Evolutionary conservation across 192 early-diverging fungal genomes (phyloP), one percentile per base, ranked within the genome.

Genomic region (Obelidium mucronatum): DNA sequence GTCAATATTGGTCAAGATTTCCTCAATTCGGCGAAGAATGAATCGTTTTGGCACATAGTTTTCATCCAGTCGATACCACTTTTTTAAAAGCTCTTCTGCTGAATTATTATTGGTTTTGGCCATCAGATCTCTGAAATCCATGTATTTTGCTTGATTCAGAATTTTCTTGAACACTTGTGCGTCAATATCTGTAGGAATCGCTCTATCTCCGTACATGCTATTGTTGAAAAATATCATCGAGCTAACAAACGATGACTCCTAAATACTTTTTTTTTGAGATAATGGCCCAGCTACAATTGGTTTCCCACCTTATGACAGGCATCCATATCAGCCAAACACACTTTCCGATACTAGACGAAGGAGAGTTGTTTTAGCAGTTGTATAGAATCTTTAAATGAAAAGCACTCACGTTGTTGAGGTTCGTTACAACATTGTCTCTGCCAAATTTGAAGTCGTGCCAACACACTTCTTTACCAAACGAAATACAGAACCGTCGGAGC

Each of bases 221-320:
- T 73, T 73, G 28, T 56, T 56, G 55, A 73, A 73, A 37, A 73
- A 73, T n/a, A 73, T 53, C 37, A 73, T 56, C 15, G 70, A 33
- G 55, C 55, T 39, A 17, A 73, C 39, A 33, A 31, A 58, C 24
- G 55, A 37, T 4, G 70, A 73, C n/a, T 73, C 70, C 70, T 73
- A 28, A n/a, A 28, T 48, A 0, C 11, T 6, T 48, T 15, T 15
- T 48, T 48, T 48, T 48, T 48, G 19, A 19, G 19, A 6, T 48
- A 48, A 48, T 15, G 19, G 44, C 44, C 44, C 44, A 48, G 44
- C 8, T 15, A 19, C 19, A n/a, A n/a, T n/a, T n/a, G n/a, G n/a
- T n/a, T 15, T 37, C 34, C 22, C 15, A 65, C 63, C 63, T 65
- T 34, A 37, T 65, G 63, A 35, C 63, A 65, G 19, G 35, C 39